phyloP scores from a whole-genome alignment of 2,329 filamentous ascomycete species.

The Emmonsiellopsis sp. region DNA sequence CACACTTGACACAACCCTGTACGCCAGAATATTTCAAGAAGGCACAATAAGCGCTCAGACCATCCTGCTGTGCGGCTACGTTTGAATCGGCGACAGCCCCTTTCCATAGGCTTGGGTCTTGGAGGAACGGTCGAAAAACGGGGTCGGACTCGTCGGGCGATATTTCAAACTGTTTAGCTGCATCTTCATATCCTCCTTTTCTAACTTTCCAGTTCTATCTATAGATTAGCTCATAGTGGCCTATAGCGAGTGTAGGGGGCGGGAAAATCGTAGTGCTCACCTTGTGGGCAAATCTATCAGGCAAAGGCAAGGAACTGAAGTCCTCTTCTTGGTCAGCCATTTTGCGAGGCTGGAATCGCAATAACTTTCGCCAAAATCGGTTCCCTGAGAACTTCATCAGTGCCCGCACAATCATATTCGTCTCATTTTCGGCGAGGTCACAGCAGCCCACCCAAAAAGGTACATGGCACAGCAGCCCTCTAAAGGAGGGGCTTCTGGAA shows the following conservation, averaged over 20 bases:
- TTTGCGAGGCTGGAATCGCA: background rate
- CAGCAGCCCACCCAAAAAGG: background rate
- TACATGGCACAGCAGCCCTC: background rate
- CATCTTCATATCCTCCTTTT: constrained; percentile 91
- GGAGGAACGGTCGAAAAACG: constrained; percentile 76
- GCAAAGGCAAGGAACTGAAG: constrained; percentile 66
- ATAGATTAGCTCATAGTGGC: background rate
- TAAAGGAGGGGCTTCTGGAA: too few species aligned
- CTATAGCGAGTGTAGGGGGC: background rate
- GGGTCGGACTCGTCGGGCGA: constrained; percentile 80
- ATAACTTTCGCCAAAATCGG: background rate
- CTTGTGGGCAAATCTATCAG: constrained; percentile 79
- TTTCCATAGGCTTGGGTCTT: constrained; percentile 83
- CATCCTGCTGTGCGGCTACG: constrained; percentile 92
- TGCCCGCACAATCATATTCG: background rate
- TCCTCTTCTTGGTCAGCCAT: constrained; percentile 84
- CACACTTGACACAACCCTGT: constrained; percentile 63
- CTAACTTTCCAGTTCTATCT: constrained; percentile 85
- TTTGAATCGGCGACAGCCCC: constrained; percentile 88
- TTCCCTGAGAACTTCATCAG: background rate
- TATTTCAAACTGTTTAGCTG: constrained; percentile 73
- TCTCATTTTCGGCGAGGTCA: background rate
- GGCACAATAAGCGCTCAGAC: constrained; percentile 74
- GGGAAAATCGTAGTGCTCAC: constrained; percentile 27
- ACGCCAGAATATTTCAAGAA: constrained; percentile 86